phyloP scores from a whole-genome alignment of 2,329 filamentous ascomycete species.

The Monilinia laxa region DNA sequence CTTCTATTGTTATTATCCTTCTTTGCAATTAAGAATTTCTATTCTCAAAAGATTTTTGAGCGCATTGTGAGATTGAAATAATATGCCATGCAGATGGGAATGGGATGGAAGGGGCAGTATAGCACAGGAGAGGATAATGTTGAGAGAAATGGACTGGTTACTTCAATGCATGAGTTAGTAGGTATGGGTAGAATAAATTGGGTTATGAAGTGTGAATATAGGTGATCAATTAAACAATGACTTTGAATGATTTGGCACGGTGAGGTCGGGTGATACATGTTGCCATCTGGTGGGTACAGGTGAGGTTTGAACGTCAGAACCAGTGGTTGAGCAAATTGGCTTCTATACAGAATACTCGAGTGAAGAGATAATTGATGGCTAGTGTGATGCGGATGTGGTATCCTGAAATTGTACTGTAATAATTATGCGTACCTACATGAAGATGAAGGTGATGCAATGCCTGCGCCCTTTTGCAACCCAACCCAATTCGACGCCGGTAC shows the following conservation, averaged over 20 bases:
- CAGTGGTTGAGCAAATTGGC: too few species aligned
- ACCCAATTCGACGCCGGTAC: constrained; percentile 12
- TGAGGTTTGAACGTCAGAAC: too few species aligned
- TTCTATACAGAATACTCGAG: neutral
- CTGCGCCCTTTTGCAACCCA: neutral
- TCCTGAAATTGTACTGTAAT: constrained; percentile 18
- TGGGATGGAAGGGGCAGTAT: neutral
- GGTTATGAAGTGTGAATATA: constrained; percentile 15
- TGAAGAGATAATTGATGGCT: neutral
- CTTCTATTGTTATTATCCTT: constrained; percentile 23
- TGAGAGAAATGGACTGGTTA: neutral
- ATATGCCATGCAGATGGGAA: constrained; percentile 24
- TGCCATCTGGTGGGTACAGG: too few species aligned
- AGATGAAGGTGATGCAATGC: constrained; percentile 9
- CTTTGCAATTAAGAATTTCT: constrained; percentile 4
- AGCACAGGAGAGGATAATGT: neutral
- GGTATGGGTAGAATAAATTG: constrained; percentile 23
- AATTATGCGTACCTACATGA: constrained; percentile 14
- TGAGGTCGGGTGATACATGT: neutral
- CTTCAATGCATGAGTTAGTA: neutral
- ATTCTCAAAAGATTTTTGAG: constrained; percentile 22
- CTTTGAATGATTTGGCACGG: neutral
- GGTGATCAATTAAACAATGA: neutral
- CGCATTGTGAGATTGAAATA: constrained; percentile 25
- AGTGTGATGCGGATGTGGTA: neutral